Percentiles rank a stretch among this genome's conserved stretches.
Conservation (phyloP, 176 grass and related monocot genomes). For the Oryza meridionalis region DNA sequence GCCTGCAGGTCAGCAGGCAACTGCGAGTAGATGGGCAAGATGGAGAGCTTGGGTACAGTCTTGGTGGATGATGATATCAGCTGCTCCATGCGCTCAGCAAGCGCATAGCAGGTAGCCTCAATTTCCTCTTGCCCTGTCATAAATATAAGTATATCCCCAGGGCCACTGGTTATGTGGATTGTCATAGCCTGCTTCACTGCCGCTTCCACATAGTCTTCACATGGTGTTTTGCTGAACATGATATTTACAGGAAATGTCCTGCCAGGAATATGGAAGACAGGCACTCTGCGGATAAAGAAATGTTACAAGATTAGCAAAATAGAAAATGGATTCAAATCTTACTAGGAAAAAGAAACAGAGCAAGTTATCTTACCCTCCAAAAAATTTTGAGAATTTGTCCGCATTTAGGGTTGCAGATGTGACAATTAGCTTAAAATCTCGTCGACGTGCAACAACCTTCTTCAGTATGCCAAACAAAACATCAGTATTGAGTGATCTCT, state of each 20-base stretch:
- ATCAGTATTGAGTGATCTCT: constrained; percentile 87
- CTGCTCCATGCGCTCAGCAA: constrained; percentile 92
- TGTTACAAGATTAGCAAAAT: constrained; percentile 26
- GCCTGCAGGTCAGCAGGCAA: constrained; percentile 94
- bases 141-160: constrained; percentile 92
- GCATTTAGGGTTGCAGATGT: constrained; percentile 96
- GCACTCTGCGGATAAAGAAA: constrained; percentile 58
- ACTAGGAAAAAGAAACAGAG: constrained; percentile 1
- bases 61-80: constrained; percentile 81
- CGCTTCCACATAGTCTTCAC: constrained; percentile 97
- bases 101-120: constrained; percentile 92
- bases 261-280: constrained; percentile 85
- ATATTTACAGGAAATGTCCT: constrained; percentile 94
- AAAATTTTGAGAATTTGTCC: constrained; percentile 96
- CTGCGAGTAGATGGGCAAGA: constrained; percentile 95
- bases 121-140: constrained; percentile 99
- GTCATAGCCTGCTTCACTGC: constrained; percentile 97
- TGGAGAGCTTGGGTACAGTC: constrained; percentile 81
- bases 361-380: constrained; percentile 76
- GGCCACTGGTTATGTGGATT: constrained; percentile 87
- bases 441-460: constrained; percentile 75
- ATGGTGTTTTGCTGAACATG: constrained; percentile 95
- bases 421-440: constrained; percentile 82
- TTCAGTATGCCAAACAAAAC: constrained; percentile 92
- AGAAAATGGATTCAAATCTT: constrained; percentile 5